Base-by-base conservation (phyloP, 805 yeast genomes). In the Komagataella mondaviorum region DNA sequence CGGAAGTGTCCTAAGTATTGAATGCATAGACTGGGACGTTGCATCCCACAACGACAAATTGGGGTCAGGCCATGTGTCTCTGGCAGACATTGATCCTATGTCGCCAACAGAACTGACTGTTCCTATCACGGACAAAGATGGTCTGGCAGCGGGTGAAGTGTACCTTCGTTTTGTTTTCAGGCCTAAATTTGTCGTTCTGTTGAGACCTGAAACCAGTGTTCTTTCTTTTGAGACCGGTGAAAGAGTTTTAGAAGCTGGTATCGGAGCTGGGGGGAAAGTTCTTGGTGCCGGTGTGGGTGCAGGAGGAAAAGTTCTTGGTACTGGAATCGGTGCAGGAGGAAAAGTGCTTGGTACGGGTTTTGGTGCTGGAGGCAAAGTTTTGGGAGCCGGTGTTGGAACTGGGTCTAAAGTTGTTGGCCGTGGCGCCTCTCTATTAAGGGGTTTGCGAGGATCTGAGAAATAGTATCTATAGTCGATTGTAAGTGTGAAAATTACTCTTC, bases 21-120 rank as follows among this genome's bases (percentile, higher is more conserved):
- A 73, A 52, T 78, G 86, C 14, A 74, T 63, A 61, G 99, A 93
- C 64, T 91, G 97, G 96, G 99, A 93, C 67, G 79, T 91, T 56
- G 96, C 96, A 57, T 81, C 88, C 48, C 88, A 82, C 53, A 91
- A 93, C 66, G 99, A 93, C 65, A 71, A 73, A 55, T 72, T 93
- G 51, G 96, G 98, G 52, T 71, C 70, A 36, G 86, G 81, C 7
- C 58, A 61, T 20, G 63, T 89, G 52, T 74, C 77, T 8, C 68
- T 91, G 52, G 64, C 77, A 0, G 77, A 78, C 12, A 69, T 90
- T 17, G 80, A 81, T 55, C 86, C 89, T 3, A 71, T 75, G 51
- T 55, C 56, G 17, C 75, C 76, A 23, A 65, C 69, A 14, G 80
- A 76, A 16, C 62, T 76, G 52, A 79, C 74, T 48, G 66, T 82